Conservation (phyloP, 257 asterid genomes). For the Fraxinus cuspidata region DNA sequence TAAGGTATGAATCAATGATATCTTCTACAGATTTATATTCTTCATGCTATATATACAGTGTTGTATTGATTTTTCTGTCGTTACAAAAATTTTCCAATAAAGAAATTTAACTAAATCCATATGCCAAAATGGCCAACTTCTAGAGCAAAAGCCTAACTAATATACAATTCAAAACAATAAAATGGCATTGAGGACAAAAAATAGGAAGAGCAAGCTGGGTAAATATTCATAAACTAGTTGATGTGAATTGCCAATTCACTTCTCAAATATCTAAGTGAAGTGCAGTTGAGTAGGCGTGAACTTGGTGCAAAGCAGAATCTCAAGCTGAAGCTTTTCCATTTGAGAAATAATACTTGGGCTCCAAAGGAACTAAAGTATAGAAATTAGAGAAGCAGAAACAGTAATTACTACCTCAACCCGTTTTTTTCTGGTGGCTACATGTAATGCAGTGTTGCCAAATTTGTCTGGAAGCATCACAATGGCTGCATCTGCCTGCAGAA, state of each 20-base stretch:
- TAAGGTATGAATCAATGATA: neutral
- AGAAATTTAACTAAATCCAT: neutral
- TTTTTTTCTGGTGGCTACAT: slow-evolving; percentile 75
- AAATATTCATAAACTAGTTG: neutral
- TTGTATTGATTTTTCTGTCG: neutral
- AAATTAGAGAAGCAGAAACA: slow-evolving; percentile 6
- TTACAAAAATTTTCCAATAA: neutral
- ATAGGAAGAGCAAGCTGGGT: neutral
- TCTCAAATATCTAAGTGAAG: neutral
- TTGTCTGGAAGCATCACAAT: slow-evolving; percentile 75
- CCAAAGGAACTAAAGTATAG: neutral
- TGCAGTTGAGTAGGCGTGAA: neutral
- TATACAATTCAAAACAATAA: neutral
- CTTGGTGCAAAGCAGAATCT: neutral
- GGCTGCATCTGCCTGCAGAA: slow-evolving; percentile 70
- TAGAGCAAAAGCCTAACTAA: neutral
- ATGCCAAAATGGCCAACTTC: neutral
- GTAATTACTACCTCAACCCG: slow-evolving; percentile 57
- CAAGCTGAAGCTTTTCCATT: neutral
- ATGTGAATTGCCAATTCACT: neutral
- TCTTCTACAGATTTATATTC: neutral
- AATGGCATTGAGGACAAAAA: neutral
- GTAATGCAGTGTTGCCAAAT: slow-evolving; percentile 70
- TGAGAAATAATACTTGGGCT: neutral
- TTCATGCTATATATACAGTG: neutral